phyloP scores from a whole-genome alignment of 768 basidiomycete genomes.

The Sarcodon sp. region DNA sequence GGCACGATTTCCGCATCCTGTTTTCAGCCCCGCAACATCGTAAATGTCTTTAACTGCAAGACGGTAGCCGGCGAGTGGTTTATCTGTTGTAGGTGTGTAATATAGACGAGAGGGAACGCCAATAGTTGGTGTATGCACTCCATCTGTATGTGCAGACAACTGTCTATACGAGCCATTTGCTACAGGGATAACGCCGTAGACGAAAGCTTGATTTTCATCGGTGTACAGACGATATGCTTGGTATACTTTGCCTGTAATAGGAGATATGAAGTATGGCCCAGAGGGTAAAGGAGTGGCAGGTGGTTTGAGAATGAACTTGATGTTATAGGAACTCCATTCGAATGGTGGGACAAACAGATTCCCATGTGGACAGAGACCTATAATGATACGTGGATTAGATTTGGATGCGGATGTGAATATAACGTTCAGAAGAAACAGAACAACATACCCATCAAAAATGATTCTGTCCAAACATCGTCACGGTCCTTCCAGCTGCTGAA shows the following conservation, averaged over 20 bases:
- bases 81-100: constrained; percentile 13
- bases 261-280: constrained; percentile 15
- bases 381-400: too few relatives aligned
- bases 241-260: constrained; percentile 12
- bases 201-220: constrained; percentile 30
- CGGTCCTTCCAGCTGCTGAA: constrained; percentile 4
- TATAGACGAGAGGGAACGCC: constrained; percentile 39
- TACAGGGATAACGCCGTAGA: constrained; percentile 29
- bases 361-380: too few relatives aligned
- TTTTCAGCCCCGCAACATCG: constrained; percentile 23
- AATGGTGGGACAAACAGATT: too few relatives aligned
- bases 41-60: constrained; percentile 37
- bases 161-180: constrained; percentile 16
- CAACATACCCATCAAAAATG: constrained; percentile 11
- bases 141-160: constrained; percentile 11
- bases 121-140: constrained; percentile 19
- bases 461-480: constrained; percentile 14
- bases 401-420: too few relatives aligned
- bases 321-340: too few relatives aligned
- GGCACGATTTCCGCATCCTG: constrained; percentile 24
- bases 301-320: too few relatives aligned
- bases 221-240: constrained; percentile 26
- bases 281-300: constrained; percentile 3
- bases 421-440: neutral
- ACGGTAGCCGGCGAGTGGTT: constrained; percentile 29